Percentiles rank a stretch among this genome's conserved stretches.
phyloP scores from a whole-genome alignment of 768 basidiomycete species.

The Termitomyces sp. region DNA sequence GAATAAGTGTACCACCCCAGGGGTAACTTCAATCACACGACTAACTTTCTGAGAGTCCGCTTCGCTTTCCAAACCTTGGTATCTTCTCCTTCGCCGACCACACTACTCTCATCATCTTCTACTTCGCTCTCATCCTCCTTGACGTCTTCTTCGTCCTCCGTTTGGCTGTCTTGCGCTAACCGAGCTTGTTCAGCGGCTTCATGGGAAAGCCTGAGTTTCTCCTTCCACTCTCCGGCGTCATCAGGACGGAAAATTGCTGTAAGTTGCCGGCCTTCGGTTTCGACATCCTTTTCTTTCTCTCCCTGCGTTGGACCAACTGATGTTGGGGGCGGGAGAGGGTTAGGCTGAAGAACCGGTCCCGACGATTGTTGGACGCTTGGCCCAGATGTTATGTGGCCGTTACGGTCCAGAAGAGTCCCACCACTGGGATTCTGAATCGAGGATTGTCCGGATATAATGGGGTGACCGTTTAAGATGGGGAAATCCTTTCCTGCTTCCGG shows the following conservation, averaged over 20 bases:
- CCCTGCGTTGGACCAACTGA: slow-evolving; percentile 25
- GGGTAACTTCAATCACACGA: slow-evolving; percentile 24
- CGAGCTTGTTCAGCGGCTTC: slow-evolving; percentile 57
- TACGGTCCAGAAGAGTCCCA: slow-evolving; percentile 51
- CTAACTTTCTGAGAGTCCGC: slow-evolving; percentile 87
- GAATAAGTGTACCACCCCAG: slow-evolving; percentile 19
- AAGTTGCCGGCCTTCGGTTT: slow-evolving; percentile 51
- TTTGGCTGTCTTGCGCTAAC: slow-evolving; percentile 34
- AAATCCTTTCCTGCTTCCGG: slow-evolving; percentile 77
- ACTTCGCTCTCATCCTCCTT: slow-evolving; percentile 60
- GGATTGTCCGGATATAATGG: slow-evolving; percentile 49
- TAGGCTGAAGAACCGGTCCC: slow-evolving; percentile 28
- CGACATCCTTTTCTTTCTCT: slow-evolving; percentile 47
- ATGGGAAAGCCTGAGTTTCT: slow-evolving; percentile 66
- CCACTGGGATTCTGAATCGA: slow-evolving; percentile 47
- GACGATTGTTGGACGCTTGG: slow-evolving; percentile 35
- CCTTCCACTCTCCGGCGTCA: slow-evolving; percentile 83
- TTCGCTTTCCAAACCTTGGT: slow-evolving; percentile 83
- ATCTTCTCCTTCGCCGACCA: slow-evolving; percentile 67
- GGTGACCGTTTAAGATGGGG: slow-evolving; percentile 60
- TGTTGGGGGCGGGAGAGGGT: slow-evolving; percentile 31
- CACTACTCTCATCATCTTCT: slow-evolving; percentile 69
- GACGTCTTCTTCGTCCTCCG: slow-evolving; percentile 24
- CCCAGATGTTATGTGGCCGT: slow-evolving; percentile 40
- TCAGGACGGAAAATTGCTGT: slow-evolving; percentile 89